phyloP scores from a whole-genome alignment of 176 grass and related monocot species.

The Oryza longistaminata region DNA sequence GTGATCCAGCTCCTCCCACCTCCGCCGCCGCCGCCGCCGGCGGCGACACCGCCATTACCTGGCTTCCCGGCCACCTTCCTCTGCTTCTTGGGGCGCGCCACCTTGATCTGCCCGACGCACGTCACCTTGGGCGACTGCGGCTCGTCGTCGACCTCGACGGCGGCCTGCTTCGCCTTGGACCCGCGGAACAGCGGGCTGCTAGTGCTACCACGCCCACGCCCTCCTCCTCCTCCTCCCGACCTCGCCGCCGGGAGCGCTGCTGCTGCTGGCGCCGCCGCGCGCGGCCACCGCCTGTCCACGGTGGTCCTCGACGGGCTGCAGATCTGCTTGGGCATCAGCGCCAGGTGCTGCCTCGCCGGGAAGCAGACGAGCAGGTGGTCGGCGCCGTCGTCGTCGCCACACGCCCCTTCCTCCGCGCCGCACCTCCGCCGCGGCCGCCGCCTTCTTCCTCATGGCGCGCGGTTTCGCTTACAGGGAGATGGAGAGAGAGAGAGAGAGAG shows the following conservation, averaged over 20 bases:
- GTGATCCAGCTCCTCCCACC: slow-evolving; percentile 39
- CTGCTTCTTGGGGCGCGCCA: slow-evolving; percentile 53
- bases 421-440: not conserved
- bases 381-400: slow-evolving; percentile 34
- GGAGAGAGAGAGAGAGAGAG: no score
- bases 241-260: slow-evolving; percentile 20
- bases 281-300: slow-evolving; percentile 52
- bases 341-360: slow-evolving; percentile 65
- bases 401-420: not conserved
- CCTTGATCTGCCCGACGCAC: slow-evolving; percentile 83
- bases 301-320: slow-evolving; percentile 68
- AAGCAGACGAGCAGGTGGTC: slow-evolving; percentile 79
- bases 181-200: slow-evolving; percentile 68
- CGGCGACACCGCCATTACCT: not conserved
- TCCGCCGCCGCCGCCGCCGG: not conserved
- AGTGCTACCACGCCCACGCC: slow-evolving; percentile 37
- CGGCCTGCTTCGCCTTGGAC: slow-evolving; percentile 32
- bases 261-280: slow-evolving; percentile 19
- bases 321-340: slow-evolving; percentile 74
- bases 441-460: slow-evolving; percentile 36
- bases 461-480: not conserved
- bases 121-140: slow-evolving; percentile 94
- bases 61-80: not conserved
- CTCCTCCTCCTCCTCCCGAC: not conserved
- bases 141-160: slow-evolving; percentile 32